phyloP scores from a whole-genome alignment of 2,329 filamentous ascomycete genomes.

The Chaetothyriales sp. region DNA sequence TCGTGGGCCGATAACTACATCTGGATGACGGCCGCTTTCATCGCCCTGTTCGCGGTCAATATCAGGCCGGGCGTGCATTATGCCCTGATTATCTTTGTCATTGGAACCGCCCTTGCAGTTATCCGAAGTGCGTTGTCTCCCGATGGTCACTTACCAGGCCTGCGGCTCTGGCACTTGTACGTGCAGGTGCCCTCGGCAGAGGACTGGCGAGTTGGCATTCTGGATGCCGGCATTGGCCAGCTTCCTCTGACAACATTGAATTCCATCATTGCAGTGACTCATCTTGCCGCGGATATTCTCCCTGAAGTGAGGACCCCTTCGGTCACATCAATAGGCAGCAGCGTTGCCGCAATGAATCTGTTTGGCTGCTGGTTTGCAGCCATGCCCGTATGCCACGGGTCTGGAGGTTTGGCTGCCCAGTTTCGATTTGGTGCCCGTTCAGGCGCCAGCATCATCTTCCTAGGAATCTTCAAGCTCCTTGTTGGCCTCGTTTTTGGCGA shows the following conservation, averaged over 20 bases:
- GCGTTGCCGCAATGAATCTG: conserved; percentile 72
- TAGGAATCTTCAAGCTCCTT: conserved; percentile 59
- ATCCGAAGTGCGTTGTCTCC: conserved; percentile 19
- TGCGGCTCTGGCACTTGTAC: conserved; percentile 47
- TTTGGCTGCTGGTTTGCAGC: conserved; percentile 78
- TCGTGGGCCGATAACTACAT: conserved; percentile 60
- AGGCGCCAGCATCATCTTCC: conserved; percentile 64
- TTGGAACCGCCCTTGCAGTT: conserved; percentile 53
- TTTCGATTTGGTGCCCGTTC: conserved; percentile 83
- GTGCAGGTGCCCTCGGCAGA: conserved; percentile 31
- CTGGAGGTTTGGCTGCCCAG: conserved; percentile 78
- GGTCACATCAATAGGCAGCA: conserved; percentile 63
- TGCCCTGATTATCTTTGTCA: conserved; percentile 54
- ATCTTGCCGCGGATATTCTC: conserved; percentile 62
- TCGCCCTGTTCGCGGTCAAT: conserved; percentile 54
- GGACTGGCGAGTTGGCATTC: conserved; percentile 39
- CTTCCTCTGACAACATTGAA: conserved; percentile 84
- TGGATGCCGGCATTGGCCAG: conserved; percentile 65
- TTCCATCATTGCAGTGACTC: conserved; percentile 74
- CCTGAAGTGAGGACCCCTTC: conserved; percentile 53
- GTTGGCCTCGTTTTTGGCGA: conserved; percentile 63
- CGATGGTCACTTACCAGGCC: conserved; percentile 27
- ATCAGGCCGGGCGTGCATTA: conserved; percentile 56
- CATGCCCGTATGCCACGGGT: conserved; percentile 92
- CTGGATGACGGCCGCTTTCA: conserved; percentile 60